phyloP scores from a whole-genome alignment of 495 filamentous ascomycete genomes.

The Penicillium coffeae region DNA sequence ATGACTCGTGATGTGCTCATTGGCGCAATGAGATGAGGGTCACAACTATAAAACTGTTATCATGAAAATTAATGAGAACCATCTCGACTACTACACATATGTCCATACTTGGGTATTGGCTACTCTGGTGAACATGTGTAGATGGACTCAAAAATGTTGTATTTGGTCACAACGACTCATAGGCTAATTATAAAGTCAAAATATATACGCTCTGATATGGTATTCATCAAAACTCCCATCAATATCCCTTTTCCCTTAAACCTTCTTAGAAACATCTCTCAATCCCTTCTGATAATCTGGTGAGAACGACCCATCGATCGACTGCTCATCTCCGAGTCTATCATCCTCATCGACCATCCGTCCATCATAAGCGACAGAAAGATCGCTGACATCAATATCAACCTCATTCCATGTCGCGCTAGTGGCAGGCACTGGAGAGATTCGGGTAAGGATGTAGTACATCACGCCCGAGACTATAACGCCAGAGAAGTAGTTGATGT shows the following conservation, averaged over 20 bases:
- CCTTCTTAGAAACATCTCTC: constrained; percentile 10
- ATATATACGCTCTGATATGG: background rate
- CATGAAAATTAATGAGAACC: too few relatives aligned
- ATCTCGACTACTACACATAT: too few relatives aligned
- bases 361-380: constrained; percentile 40
- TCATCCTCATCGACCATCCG: constrained; percentile 29
- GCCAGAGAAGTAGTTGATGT: constrained; percentile 84
- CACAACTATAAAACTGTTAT: too few relatives aligned
- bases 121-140: too few relatives aligned
- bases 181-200: background rate
- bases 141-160: too few relatives aligned
- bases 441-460: constrained; percentile 67
- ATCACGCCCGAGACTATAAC: constrained; percentile 63
- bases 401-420: constrained; percentile 81
- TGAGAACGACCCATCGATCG: constrained; percentile 12
- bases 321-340: background rate
- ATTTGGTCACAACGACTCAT: too few relatives aligned
- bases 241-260: background rate
- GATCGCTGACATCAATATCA: constrained; percentile 49
- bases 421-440: constrained; percentile 69
- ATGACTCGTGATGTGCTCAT: too few relatives aligned
- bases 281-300: constrained; percentile 19
- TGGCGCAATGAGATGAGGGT: too few relatives aligned
- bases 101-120: too few relatives aligned
- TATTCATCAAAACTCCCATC: background rate